Base-by-base conservation (phyloP, 2,329 filamentous ascomycete species). In the Lasiodiplodia citricola region DNA sequence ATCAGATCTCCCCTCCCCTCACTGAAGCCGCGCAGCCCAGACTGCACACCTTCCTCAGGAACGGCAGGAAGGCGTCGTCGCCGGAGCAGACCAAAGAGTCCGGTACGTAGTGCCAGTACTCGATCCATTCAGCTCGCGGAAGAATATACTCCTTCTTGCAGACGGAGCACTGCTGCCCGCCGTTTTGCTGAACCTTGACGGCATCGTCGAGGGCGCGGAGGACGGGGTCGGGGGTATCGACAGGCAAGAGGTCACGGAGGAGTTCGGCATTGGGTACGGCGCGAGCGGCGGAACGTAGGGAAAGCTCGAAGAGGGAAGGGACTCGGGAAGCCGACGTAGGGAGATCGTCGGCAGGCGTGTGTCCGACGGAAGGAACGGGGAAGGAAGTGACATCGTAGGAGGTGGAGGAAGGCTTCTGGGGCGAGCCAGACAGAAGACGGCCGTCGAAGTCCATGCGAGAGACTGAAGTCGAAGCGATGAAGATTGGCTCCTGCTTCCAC, bases 261-360 rank as follows among this genome's bases (percentile, higher is more conserved):
- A 35, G 21, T 18, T 70, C 28, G 21, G 51, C 31, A 10, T 35
- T 54, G 18, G 56, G 44, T 7, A 50, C 57, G 2, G 50, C 35
- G 14, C 37, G 23, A 41, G 50, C 21, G 21, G 73, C 73, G 3
- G 71, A 63, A n/a, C 73, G 74, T 7, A 79, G 70, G 13, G 75
- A 72, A 10, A 79, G 72, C 60, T 80, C 78, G 65, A 80, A 77
- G 14, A 81, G 74, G 3, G 79, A 79, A 4, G 78, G 78, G 7
- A 72, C 73, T 16, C 71, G 23, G 58, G 62, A 16, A 0, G 51
- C 35, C 5, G 58, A 57, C 2, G 66, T 31, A 6, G 58, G 16
- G 18, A 68, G 51, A n/a, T 68, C 67, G n/a, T 51, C 52, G 23
- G 38, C 52, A 2, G 18, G 57, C 28, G 37, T 16, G 70, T 68